Conservation (phyloP, 148 eudicot genomes). For the Fallopia convolvulus region DNA sequence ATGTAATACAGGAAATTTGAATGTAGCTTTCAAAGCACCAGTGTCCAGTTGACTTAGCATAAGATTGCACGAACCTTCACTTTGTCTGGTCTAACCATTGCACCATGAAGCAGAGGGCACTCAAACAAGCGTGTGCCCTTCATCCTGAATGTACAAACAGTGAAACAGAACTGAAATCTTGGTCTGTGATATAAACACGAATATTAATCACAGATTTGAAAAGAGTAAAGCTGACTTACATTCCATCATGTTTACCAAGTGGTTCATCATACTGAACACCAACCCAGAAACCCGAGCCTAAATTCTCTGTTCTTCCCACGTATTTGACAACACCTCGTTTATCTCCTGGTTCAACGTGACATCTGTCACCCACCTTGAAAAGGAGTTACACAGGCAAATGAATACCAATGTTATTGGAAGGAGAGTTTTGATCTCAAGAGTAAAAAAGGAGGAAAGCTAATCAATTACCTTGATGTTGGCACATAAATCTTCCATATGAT, state of each 20-base stretch:
- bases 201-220: neutral
- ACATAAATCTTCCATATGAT: slow-evolving; percentile 67
- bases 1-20: too few species aligned
- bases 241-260: slow-evolving; percentile 90
- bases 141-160: too few species aligned
- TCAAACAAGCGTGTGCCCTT: too few species aligned
- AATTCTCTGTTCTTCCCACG: slow-evolving; percentile 77
- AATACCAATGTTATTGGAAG: too few species aligned
- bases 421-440: neutral
- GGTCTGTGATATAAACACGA: neutral
- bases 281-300: slow-evolving; percentile 88
- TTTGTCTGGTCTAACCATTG: too few species aligned
- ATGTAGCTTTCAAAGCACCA: too few species aligned
- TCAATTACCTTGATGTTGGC: slow-evolving; percentile 69
- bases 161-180: too few species aligned
- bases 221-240: slow-evolving; percentile 34
- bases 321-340: slow-evolving; percentile 84
- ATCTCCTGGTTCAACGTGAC: slow-evolving; percentile 92
- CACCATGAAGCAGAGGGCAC: too few species aligned
- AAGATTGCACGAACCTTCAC: slow-evolving; percentile 53
- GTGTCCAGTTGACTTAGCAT: neutral
- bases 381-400: too few species aligned
- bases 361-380: slow-evolving; percentile 92
- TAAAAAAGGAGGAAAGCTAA: neutral
- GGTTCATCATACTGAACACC: slow-evolving; percentile 97